Conservation (phyloP, 1,139 yeast species). For the Yamadazyma oceani region DNA sequence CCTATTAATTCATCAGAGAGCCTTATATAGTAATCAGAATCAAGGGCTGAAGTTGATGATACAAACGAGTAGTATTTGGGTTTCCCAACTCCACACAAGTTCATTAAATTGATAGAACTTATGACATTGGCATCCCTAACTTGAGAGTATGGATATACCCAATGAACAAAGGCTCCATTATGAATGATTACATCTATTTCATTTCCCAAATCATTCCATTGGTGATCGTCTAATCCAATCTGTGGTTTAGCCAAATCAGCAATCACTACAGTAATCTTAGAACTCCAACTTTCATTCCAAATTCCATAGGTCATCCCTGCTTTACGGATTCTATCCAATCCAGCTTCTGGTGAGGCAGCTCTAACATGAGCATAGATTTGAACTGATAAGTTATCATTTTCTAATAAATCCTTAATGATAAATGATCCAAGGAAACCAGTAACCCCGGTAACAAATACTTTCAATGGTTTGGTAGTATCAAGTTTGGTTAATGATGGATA, state of each 20-base stretch:
- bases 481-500: conserved; percentile 32
- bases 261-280: conserved; percentile 66
- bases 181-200: conserved; percentile 83
- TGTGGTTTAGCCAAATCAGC: conserved; percentile 76
- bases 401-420: conserved; percentile 72
- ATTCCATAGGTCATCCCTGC: conserved; percentile 85
- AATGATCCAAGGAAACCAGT: conserved; percentile 97
- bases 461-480: conserved; percentile 41
- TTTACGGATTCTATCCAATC: conserved; percentile 70
- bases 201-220: conserved; percentile 59
- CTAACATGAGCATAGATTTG: conserved; percentile 87
- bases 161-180: conserved; percentile 97
- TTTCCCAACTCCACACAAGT: conserved; percentile 76
- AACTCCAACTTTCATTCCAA: conserved; percentile 68
- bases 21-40: conserved; percentile 75
- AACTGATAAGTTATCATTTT: conserved; percentile 41
- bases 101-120: conserved; percentile 82
- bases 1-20: conserved; percentile 69
- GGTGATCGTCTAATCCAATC: conserved; percentile 63
- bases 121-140: conserved; percentile 92
- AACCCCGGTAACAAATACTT: conserved; percentile 88
- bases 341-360: conserved; percentile 67
- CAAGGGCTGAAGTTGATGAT: conserved; percentile 91
- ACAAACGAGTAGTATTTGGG: conserved; percentile 88
- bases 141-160: conserved; percentile 95